A percentile compares a stretch with the other conserved stretches of the same genome.
Evolutionary conservation across 2,329 filamentous ascomycete genomes (phyloP).

Genomic region (Clonostachys sp.): DNA sequence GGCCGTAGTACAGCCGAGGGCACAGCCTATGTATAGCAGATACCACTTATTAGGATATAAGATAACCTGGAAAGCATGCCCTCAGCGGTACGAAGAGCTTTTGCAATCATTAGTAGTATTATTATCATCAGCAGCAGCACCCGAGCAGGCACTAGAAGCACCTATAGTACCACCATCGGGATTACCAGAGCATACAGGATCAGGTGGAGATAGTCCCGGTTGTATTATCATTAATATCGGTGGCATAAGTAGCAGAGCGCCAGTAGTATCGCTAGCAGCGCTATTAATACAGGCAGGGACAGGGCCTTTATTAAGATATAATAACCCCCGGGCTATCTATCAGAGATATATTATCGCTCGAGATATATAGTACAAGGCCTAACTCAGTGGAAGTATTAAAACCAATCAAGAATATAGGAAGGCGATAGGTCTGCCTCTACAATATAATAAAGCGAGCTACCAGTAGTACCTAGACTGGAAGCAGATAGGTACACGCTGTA

Average conservation of each 20-base stretch:
- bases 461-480: slow-evolving; percentile 11
- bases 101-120: neutral
- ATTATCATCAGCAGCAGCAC: neutral
- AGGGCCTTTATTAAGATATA: neutral
- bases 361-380: slow-evolving; percentile 8
- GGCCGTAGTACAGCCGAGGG: neutral
- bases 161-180: neutral
- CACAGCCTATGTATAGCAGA: slow-evolving; percentile 5
- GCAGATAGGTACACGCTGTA: slow-evolving; percentile 6
- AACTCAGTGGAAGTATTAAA: slow-evolving; percentile 7
- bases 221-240: neutral
- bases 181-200: neutral
- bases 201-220: neutral
- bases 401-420: slow-evolving; percentile 11
- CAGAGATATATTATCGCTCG: slow-evolving; percentile 9
- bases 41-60: slow-evolving; percentile 3
- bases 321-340: slow-evolving; percentile 9
- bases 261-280: neutral
- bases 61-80: slow-evolving; percentile 1
- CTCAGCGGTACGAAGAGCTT: neutral
- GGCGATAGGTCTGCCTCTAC: slow-evolving; percentile 8
- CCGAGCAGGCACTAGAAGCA: neutral
- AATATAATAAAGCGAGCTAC: slow-evolving; percentile 8
- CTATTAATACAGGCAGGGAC: neutral
- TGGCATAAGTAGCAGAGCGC: neutral